phyloP scores from a whole-genome alignment of 2,329 filamentous ascomycete genomes.

The Chaetomium strumarium region DNA sequence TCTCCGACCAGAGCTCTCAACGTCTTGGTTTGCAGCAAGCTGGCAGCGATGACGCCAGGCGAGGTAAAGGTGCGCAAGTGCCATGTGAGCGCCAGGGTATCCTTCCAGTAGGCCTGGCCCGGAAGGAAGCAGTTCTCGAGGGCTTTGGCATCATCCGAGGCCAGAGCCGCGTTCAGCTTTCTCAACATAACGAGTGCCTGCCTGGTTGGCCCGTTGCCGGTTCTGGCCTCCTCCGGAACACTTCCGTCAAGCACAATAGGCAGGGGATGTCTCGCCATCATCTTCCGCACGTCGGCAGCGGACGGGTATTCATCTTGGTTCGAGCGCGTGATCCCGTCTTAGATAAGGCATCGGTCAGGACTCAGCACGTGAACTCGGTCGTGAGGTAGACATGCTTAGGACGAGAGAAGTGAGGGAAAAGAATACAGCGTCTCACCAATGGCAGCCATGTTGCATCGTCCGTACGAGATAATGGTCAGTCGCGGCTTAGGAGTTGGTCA shows the following conservation, averaged over 20 bases:
- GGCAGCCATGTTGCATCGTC: too few species aligned
- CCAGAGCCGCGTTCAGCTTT: conserved; percentile 21
- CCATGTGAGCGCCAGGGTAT: conserved; percentile 33
- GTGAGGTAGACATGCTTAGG: too few species aligned
- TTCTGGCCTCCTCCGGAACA: conserved; percentile 6
- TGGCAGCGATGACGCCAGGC: conserved; percentile 23
- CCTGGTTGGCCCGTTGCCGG: conserved; percentile 11
- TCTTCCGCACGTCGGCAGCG: conserved; percentile 17
- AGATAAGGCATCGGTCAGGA: too few species aligned
- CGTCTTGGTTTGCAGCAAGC: conserved; percentile 19
- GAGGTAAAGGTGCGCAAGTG: conserved; percentile 32
- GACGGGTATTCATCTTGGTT: conserved; percentile 6
- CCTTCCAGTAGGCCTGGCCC: conserved; percentile 34
- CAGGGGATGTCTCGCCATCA: conserved; percentile 26
- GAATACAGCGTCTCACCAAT: too few species aligned
- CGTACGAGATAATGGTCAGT: too few species aligned
- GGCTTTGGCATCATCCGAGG: conserved; percentile 16
- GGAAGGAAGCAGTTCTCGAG: conserved; percentile 29
- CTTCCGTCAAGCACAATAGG: conserved; percentile 17
- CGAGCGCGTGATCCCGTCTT: too few species aligned
- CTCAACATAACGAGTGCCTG: conserved; percentile 16
- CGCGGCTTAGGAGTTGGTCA: too few species aligned
- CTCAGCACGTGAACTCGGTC: too few species aligned
- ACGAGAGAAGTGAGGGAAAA: too few species aligned
- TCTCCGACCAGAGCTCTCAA: conserved; percentile 17